These are phyloP conservation scores for Moniliella sp. DNA, from an alignment of 1,284 basidiomycete species.

Conservation along the genomic window DNA sequence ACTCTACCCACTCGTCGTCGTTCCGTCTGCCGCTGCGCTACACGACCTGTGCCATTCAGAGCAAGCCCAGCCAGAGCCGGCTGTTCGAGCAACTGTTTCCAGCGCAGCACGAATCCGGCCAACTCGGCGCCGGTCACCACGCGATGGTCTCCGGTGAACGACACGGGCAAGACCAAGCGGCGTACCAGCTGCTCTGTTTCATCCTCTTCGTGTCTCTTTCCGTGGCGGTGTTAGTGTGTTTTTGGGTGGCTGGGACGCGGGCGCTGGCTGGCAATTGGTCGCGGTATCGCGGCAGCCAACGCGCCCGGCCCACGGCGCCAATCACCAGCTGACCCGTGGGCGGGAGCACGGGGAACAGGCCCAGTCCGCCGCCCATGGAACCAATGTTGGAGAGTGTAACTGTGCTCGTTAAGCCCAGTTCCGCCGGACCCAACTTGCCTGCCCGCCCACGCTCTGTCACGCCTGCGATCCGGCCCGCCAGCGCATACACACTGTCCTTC, in stretches of 20 bases:
- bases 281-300: conserved; percentile 11
- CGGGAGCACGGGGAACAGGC: conserved; percentile 44
- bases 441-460: conserved; percentile 7
- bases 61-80: conserved; percentile 52
- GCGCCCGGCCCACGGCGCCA: conserved; percentile 50
- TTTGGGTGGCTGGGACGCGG: too few relatives aligned
- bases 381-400: conserved; percentile 56
- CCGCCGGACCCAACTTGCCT: conserved; percentile 22
- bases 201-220: too few relatives aligned
- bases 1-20: too few relatives aligned
- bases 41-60: too few relatives aligned
- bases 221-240: too few relatives aligned
- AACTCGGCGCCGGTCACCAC: conserved; percentile 79
- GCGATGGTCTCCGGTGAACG: conserved; percentile 52
- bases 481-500: conserved; percentile 43
- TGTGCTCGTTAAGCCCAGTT: conserved; percentile 50
- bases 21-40: too few relatives aligned
- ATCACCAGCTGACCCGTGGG: conserved; percentile 75
- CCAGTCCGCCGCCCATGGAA: conserved; percentile 16
- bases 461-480: conserved; percentile 33
- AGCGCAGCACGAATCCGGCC: conserved; percentile 67
- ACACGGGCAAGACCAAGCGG: conserved; percentile 14
- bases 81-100: conserved; percentile 61
- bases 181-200: conserved; percentile 3
- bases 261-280: conserved; percentile 11